Evolutionary conservation across 1,284 basidiomycete species (phyloP), one percentile per base, ranked within the genome.

Genomic region (Volvariella volvacea): DNA sequence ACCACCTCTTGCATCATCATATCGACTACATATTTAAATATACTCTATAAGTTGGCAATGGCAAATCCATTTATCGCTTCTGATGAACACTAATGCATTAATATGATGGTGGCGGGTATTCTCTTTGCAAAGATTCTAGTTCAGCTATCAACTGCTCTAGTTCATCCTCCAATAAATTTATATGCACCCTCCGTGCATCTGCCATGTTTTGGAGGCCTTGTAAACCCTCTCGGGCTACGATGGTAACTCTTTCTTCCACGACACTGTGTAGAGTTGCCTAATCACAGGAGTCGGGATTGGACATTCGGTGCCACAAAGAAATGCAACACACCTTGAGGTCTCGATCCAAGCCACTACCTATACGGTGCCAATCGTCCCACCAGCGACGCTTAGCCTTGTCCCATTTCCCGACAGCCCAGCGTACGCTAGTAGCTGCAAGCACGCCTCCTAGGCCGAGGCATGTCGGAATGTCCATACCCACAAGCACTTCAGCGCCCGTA

Each of bases 331-430:
- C 88, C 66, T 74, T 68, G 14, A 92, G 61, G 65, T 93, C 90
- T 40, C 84, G 72, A 50, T 78, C 74, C 41, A 90, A 64, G 7
- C 89, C 86, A 42, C 78, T 70, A 3, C 77, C 77, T 2, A 91
- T 73, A 36, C 91, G 68, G 22, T 60, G 58, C 72, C 82, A 89
- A 59, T 91, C 86, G 43, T 71, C 71, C 78, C 79, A 79, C 82
- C 89, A 93, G 41, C 63, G 66, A 43, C 58, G 67, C 61, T 89
- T 85, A 2, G 81, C 81, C 50, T 67, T 74, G 43, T 83, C 80
- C 88, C 89, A 92, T 47, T 68, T 67, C 2, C 76, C 75, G 15
- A 87, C 72, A 4, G 79, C 80, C 75, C 84, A 83, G 20, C 84
- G 68, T 30, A 90, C 48, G 19, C 80, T 75, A 1, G 62, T 55